These are phyloP conservation scores for Clathrus columnatus DNA, from an alignment of 768 basidiomycete genomes.

Conservation along the genomic window DNA sequence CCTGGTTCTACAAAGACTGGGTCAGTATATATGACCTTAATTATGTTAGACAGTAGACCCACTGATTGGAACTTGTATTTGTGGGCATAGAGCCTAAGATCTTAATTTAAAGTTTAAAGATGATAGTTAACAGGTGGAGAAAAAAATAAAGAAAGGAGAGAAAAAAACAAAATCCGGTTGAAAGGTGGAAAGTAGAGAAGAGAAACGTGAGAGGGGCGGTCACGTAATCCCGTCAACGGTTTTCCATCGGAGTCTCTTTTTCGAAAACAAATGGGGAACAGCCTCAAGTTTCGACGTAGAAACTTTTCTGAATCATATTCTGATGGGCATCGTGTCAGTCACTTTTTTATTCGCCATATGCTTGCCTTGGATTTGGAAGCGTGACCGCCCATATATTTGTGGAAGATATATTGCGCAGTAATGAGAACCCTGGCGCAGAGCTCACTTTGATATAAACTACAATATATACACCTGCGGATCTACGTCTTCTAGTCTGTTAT, in stretches of 20 bases:
- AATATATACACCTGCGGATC: too few relatives aligned
- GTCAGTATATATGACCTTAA: neutral
- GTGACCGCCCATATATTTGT: too few relatives aligned
- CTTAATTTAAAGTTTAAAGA: neutral
- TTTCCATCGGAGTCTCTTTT: slow-evolving; percentile 3
- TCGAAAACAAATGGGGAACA: neutral
- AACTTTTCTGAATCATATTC: too few relatives aligned
- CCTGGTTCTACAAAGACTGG: slow-evolving; percentile 37
- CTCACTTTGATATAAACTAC: too few relatives aligned
- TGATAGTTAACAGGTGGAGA: neutral
- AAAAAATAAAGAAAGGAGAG: neutral
- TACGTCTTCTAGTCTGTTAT: too few relatives aligned
- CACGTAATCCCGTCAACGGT: neutral
- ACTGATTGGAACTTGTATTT: neutral
- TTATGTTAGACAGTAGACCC: neutral
- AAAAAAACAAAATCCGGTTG: neutral
- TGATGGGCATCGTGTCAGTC: too few relatives aligned
- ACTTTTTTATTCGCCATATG: too few relatives aligned
- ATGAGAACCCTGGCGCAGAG: too few relatives aligned
- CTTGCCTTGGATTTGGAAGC: too few relatives aligned
- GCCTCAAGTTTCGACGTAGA: neutral
- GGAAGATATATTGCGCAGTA: too few relatives aligned
- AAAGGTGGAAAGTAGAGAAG: neutral
- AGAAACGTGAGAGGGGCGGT: neutral
- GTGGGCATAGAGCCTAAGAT: slow-evolving; percentile 1